Conservation (phyloP, 176 grass and related monocot genomes). For the Juncus inflexus region DNA sequence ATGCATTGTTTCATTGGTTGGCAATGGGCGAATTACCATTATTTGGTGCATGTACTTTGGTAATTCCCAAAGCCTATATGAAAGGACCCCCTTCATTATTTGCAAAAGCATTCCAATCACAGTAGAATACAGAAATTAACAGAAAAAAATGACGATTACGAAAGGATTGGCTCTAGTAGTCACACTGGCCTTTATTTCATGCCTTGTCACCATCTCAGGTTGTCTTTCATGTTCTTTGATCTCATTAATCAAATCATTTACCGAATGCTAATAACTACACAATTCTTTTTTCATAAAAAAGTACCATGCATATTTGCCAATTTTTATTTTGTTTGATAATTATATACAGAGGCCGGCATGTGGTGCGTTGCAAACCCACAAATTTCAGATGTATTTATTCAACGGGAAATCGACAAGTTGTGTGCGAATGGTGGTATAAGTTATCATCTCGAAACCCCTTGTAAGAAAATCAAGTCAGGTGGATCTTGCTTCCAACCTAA, state of each 20-base stretch:
- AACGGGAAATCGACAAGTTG: conserved; percentile 79
- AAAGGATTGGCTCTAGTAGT: not conserved
- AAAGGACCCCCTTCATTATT: not conserved
- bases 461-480: conserved; percentile 51
- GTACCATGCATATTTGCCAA: no score
- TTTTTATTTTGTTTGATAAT: not conserved
- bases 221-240: not conserved
- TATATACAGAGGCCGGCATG: conserved; percentile 2
- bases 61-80: not conserved
- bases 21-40: no score
- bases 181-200: not conserved
- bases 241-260: not conserved
- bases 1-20: no score
- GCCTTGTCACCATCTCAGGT: conserved; percentile 7
- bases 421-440: conserved; percentile 42
- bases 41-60: no score
- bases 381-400: conserved; percentile 43
- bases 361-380: conserved; percentile 77
- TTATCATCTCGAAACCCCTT: not conserved
- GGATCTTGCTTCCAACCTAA: conserved; percentile 67
- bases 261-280: not conserved
- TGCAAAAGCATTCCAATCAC: not conserved
- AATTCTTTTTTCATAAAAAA: no score
- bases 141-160: not conserved
- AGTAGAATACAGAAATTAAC: not conserved